Conservation (phyloP, 805 yeast species). For the Wickerhamia fluorescens region DNA sequence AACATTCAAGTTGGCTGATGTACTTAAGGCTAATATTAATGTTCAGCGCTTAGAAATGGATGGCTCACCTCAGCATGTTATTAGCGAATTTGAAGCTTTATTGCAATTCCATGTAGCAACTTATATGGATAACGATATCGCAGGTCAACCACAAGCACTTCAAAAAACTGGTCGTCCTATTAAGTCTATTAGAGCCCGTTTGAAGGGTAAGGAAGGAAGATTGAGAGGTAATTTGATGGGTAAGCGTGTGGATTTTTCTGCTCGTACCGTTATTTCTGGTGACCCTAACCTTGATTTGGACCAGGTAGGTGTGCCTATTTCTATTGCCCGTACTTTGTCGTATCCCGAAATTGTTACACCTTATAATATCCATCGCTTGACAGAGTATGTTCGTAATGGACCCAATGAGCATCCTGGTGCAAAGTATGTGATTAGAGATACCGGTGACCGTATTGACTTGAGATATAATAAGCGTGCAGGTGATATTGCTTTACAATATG, state of each 20-base stretch:
- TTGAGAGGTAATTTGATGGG: slow-evolving; percentile 98
- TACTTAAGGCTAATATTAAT: slow-evolving; percentile 90
- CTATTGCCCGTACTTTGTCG: slow-evolving; percentile 90
- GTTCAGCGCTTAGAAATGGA: slow-evolving; percentile 97
- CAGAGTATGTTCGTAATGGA: slow-evolving; percentile 93
- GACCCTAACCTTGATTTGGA: slow-evolving; percentile 97
- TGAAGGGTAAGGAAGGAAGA: slow-evolving; percentile 99
- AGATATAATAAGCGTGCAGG: slow-evolving; percentile 98
- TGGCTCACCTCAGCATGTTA: slow-evolving; percentile 98
- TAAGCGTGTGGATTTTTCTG: slow-evolving; percentile 98
- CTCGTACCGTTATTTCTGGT: slow-evolving; percentile 98
- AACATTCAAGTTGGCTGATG: slow-evolving; percentile 95
- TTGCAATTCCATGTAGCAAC: slow-evolving; percentile 98
- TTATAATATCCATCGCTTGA: slow-evolving; percentile 86
- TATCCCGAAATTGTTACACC: slow-evolving; percentile 99
- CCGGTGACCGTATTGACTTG: slow-evolving; percentile 97
- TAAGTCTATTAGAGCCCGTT: slow-evolving; percentile 97
- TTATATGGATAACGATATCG: slow-evolving; percentile 98
- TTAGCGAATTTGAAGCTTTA: slow-evolving; percentile 91
- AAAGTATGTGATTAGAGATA: slow-evolving; percentile 93
- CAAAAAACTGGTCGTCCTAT: slow-evolving; percentile 99
- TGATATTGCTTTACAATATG: slow-evolving; percentile 94
- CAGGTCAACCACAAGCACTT: slow-evolving; percentile 98
- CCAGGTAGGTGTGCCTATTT: slow-evolving; percentile 97
- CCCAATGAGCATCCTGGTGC: slow-evolving; percentile 99